Base-by-base conservation (phyloP, 2,329 filamentous ascomycete genomes). In the Paracamarosporium sp. region DNA sequence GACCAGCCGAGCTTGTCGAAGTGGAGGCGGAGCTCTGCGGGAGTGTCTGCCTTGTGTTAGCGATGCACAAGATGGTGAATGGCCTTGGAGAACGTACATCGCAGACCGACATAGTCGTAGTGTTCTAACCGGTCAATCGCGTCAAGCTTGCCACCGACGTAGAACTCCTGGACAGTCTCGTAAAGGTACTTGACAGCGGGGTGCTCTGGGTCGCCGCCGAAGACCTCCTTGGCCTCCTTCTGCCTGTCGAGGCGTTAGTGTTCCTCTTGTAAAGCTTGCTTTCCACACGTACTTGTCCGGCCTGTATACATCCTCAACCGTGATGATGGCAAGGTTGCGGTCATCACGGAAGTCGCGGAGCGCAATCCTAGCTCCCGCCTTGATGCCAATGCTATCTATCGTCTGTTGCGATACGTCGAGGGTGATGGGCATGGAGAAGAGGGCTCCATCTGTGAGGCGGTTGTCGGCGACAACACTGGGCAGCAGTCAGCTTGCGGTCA, bases 1-100 rank as follows among this genome's bases (percentile, higher is more conserved):
- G 91, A 89, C 95, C 95, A 99, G 81, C 95, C 95, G 71, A 99
- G 92, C 87, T 99, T 99, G 86, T 98, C 95, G 76, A 99, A 99
- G 85, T 98, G 94, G 65, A 92, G 84, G 72, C 95, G 92, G 72
- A 99, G 86, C 83, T 99, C 95, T 47, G 95, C 90, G 64, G 95
- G 95, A 11, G 95, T 96, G 82, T 94, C 90, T 20, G 30, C 4
- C 3, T n/a, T 20, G 59, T 31, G 33, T 55, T 27, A 48, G 38
- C 33, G n/a, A 20, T 12, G 31, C n/a, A 4, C n/a, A 7, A 20
- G 15, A 33, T 3, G 36, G 50, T 35, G 27, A 28, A 40, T n/a
- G 17, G 12, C 22, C 33, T 51, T 9, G n/a, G 36, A 4, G 31
- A 24, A 79, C 89, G 79, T 85, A 92, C 91, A 98, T 83, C 95